Conservation (phyloP, 192 early-diverging fungal genomes). For the Coemansia sp. region DNA sequence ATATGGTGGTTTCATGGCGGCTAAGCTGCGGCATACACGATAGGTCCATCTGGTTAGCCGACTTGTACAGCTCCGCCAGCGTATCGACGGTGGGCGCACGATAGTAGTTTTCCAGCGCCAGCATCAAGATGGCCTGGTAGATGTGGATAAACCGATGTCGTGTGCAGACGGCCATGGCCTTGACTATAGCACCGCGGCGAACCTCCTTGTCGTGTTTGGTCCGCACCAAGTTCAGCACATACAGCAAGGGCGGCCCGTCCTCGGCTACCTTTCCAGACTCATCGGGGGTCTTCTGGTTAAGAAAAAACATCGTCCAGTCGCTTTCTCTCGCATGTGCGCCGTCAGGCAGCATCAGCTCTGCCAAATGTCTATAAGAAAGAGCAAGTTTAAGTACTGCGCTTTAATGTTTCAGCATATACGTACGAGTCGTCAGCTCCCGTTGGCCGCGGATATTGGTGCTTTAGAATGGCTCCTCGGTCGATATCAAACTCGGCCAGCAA, state of each 20-base stretch:
- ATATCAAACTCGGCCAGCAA: slow-evolving; percentile 95
- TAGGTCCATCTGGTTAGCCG: slow-evolving; percentile 85
- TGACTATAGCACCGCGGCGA: slow-evolving; percentile 84
- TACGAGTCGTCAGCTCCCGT: slow-evolving; percentile 82
- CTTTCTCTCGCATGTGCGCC: slow-evolving; percentile 89
- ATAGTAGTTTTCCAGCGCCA: slow-evolving; percentile 93
- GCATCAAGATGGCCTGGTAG: slow-evolving; percentile 84
- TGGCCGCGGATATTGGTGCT: slow-evolving; percentile 81
- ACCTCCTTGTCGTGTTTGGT: slow-evolving; percentile 84
- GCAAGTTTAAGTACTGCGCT: background rate
- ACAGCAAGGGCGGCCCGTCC: slow-evolving; percentile 67
- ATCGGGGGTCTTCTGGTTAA: slow-evolving; percentile 68
- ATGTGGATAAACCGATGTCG: slow-evolving; percentile 88
- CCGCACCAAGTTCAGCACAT: slow-evolving; percentile 89
- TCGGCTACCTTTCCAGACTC: slow-evolving; percentile 30
- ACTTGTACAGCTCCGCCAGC: slow-evolving; percentile 73
- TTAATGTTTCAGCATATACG: slow-evolving; percentile 16
- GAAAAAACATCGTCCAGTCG: slow-evolving; percentile 92
- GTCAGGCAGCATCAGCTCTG: slow-evolving; percentile 96
- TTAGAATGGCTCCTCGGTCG: slow-evolving; percentile 83
- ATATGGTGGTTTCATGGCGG: slow-evolving; percentile 74
- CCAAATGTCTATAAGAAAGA: slow-evolving; percentile 53
- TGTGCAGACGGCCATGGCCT: slow-evolving; percentile 92
- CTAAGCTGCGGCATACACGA: slow-evolving; percentile 74
- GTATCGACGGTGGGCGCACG: slow-evolving; percentile 68